phyloP scores from a whole-genome alignment of 768 basidiomycete genomes.

The Tylopilus vinaceipallidus region DNA sequence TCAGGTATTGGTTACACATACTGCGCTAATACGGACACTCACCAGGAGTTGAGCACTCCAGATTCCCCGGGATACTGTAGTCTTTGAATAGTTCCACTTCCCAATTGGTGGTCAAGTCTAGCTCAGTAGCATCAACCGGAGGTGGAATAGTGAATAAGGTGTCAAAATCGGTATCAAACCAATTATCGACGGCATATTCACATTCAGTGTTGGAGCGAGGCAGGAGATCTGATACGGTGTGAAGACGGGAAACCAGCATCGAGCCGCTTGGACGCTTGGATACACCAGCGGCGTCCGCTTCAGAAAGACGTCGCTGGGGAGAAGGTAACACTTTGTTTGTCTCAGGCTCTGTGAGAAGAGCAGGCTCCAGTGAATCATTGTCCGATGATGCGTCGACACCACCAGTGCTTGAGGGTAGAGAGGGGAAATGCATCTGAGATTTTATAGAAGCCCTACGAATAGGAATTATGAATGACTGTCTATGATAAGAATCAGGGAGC shows the following conservation, averaged over 20 bases:
- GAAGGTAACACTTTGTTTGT: not conserved
- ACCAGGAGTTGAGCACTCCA: not conserved
- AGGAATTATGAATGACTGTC: fast-evolving
- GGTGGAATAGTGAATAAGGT: slow-evolving; percentile 28
- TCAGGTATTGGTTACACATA: not conserved
- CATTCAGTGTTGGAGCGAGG: slow-evolving; percentile 13
- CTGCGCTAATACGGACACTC: not conserved
- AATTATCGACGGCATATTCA: slow-evolving; percentile 32
- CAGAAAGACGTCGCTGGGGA: slow-evolving; percentile 39
- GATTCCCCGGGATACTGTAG: slow-evolving; percentile 18
- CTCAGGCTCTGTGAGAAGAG: not conserved
- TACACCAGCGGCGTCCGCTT: slow-evolving; percentile 18
- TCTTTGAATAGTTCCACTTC: slow-evolving; percentile 37
- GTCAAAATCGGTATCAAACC: slow-evolving; percentile 33
- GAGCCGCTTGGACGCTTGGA: slow-evolving; percentile 30
- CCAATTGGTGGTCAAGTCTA: slow-evolving; percentile 25
- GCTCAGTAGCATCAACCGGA: slow-evolving; percentile 21
- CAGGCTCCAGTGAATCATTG: not conserved
- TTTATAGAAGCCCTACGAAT: not conserved
- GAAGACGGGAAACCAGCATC: slow-evolving; percentile 16
- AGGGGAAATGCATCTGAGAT: slow-evolving; percentile 7
- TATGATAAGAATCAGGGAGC: not conserved
- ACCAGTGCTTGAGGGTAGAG: slow-evolving; percentile 13
- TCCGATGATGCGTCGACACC: not conserved
- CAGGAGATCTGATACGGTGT: slow-evolving; percentile 34